Percentiles rank a stretch among this genome's conserved stretches.
These are phyloP conservation scores for Solanum sejunctum DNA, from an alignment of 257 asterid genomes.

Conservation along the genomic window DNA sequence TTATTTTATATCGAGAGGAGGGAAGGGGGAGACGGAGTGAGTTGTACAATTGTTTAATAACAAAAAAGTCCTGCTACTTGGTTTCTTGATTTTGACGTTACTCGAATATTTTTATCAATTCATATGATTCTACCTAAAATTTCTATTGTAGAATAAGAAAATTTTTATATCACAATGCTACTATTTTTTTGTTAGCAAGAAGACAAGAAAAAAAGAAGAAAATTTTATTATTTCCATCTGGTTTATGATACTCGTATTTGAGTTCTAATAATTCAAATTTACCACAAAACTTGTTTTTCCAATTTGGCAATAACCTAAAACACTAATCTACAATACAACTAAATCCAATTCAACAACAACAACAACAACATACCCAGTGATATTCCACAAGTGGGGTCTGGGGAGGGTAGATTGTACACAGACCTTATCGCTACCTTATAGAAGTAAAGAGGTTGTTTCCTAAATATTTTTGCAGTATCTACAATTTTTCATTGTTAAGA, in stretches of 20 bases:
- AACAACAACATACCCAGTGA: too few relatives aligned
- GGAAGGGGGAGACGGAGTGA: neutral
- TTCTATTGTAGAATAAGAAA: neutral
- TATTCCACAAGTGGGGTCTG: too few relatives aligned
- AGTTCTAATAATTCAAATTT: neutral
- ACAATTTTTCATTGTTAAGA: neutral
- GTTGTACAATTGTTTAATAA: neutral
- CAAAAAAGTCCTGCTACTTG: conserved; percentile 27
- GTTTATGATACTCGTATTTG: too few relatives aligned
- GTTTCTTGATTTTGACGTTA: neutral
- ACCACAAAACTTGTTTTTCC: neutral
- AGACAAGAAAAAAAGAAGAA: neutral
- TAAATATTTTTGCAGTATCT: conserved; percentile 9
- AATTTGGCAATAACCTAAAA: conserved; percentile 25
- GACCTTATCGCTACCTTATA: too few relatives aligned
- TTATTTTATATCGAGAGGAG: neutral
- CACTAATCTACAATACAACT: conserved; percentile 66
- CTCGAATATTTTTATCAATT: conserved; percentile 2
- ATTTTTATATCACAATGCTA: neutral
- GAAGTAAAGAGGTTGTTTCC: too few relatives aligned
- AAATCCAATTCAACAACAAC: conserved; percentile 45
- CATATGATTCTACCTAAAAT: neutral
- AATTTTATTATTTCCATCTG: too few relatives aligned
- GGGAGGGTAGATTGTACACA: too few relatives aligned
- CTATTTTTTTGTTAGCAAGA: neutral